Base-by-base conservation (phyloP, 257 asterid species). In the Hygrophila difformis region DNA sequence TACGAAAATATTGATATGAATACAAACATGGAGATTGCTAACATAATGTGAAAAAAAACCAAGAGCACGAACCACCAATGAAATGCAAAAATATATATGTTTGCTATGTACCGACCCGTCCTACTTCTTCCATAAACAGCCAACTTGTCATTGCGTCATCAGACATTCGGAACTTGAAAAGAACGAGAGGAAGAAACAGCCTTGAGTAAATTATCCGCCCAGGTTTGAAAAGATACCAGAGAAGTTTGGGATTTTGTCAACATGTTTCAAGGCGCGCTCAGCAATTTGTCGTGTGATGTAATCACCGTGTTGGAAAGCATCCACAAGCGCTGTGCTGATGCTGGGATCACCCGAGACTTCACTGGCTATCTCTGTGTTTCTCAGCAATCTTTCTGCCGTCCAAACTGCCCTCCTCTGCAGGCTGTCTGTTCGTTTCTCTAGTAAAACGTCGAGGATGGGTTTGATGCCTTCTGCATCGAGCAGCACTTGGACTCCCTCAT, bases 301-400 rank as follows among this genome's bases (percentile, higher is more conserved):
- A 59, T 91, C 98, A 6, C 87, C 98, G 20, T 79, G 80, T 49
- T 86, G 96, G 52, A 82, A 91, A 56, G 96, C 82, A 57, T 91
- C 96, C 6, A 91, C 96, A 0, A 91, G 79, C 3, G 98, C 92
- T 15, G 93, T 85, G 58, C 84, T 67, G 23, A 78, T 68, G 47
- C 82, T 91, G 22, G 94, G 88, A 74, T 91, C 76, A 12, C 77
- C 71, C 0, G 95, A 66, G 10, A 91, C 68, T 29, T 69, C 81
- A 37, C 18, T 59, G 5, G 96, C 86, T 53, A 91, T 69, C 7
- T 80, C 94, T 0, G 66, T 82, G 3, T 69, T 69, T 17, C 93
- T 72, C 65, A 86, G 51, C 60, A 91, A 52, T 49, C 98, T 74
- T 57, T 91, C 98, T 1, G 69, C 96, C 14, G 91, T 87, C 96